A percentile compares a stretch with the other conserved stretches of the same genome.
Evolutionary conservation across 257 asterid genomes (phyloP).

Genomic region (Rubia yunnanensis): DNA sequence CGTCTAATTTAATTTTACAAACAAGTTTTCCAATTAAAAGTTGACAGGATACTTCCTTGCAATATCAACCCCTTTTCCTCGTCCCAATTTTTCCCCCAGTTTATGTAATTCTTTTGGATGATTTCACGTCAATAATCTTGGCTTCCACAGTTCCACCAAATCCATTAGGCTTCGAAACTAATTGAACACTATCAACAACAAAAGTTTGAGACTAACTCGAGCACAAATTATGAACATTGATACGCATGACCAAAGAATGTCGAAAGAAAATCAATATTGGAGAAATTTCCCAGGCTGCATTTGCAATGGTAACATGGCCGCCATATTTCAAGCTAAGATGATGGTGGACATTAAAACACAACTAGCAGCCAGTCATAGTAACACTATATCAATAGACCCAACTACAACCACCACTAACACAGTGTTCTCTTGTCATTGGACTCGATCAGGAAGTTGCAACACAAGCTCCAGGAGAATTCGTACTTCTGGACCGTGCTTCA

Average conservation of each 20-base stretch:
- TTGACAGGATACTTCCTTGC: too few relatives aligned
- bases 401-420: background rate
- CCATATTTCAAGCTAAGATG: background rate
- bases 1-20: too few relatives aligned
- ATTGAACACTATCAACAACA: background rate
- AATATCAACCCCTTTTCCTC: too few relatives aligned
- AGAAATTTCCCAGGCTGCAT: slow-evolving; percentile 3
- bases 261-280: background rate
- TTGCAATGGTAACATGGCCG: background rate
- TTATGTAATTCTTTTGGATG: too few relatives aligned
- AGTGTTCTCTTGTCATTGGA: background rate
- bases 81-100: too few relatives aligned
- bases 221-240: background rate
- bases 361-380: background rate
- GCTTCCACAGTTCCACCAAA: too few relatives aligned
- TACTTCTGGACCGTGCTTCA: slow-evolving; percentile 58
- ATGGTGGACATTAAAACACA: background rate
- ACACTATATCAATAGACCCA: background rate
- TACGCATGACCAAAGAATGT: background rate
- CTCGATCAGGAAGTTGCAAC: slow-evolving; percentile 8
- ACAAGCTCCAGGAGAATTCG: slow-evolving; percentile 57
- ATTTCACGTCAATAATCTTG: too few relatives aligned
- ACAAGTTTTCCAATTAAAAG: too few relatives aligned
- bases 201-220: background rate
- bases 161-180: too few relatives aligned